phyloP scores from a whole-genome alignment of 1,284 basidiomycete genomes.

The Leucoagaricus sp. region DNA sequence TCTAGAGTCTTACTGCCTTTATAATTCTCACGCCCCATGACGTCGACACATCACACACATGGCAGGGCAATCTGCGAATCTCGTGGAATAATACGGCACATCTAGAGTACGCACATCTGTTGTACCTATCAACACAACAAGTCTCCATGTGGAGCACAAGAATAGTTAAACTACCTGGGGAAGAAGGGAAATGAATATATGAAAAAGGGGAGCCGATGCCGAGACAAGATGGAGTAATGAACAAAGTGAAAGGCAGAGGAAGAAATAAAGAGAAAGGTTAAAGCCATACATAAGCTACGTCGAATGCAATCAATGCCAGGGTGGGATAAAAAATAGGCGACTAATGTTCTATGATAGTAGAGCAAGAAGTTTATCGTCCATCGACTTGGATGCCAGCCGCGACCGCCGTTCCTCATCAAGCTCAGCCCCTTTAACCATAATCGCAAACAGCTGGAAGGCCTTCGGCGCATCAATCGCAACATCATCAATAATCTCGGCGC shows the following conservation, averaged over 20 bases:
- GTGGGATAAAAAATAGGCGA: constrained; percentile 12
- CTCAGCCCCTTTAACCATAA: constrained; percentile 68
- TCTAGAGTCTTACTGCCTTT: not conserved
- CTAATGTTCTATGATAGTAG: constrained; percentile 49
- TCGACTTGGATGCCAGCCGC: constrained; percentile 59
- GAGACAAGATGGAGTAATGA: constrained; percentile 3
- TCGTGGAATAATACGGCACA: not conserved
- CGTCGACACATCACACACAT: not conserved
- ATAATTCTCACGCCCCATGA: constrained; percentile 4
- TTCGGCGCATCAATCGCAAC: constrained; percentile 88
- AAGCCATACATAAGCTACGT: constrained; percentile 15
- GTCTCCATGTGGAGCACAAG: constrained; percentile 22
- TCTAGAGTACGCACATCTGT: constrained; percentile 9
- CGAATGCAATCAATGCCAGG: constrained; percentile 16
- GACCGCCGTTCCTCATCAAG: constrained; percentile 61
- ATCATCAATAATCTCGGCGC: constrained; percentile 82
- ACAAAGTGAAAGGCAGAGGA: constrained; percentile 17
- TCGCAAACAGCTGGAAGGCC: constrained; percentile 77
- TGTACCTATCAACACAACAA: constrained; percentile 10
- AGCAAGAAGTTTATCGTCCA: constrained; percentile 59
- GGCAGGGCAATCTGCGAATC: not conserved
- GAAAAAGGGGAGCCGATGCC: constrained; percentile 7
- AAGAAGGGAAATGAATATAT: constrained; percentile 2
- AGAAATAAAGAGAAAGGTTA: constrained; percentile 19
- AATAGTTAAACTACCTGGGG: constrained; percentile 24